phyloP scores from a whole-genome alignment of 768 basidiomycete genomes.

The Rhodotorula graminis region DNA sequence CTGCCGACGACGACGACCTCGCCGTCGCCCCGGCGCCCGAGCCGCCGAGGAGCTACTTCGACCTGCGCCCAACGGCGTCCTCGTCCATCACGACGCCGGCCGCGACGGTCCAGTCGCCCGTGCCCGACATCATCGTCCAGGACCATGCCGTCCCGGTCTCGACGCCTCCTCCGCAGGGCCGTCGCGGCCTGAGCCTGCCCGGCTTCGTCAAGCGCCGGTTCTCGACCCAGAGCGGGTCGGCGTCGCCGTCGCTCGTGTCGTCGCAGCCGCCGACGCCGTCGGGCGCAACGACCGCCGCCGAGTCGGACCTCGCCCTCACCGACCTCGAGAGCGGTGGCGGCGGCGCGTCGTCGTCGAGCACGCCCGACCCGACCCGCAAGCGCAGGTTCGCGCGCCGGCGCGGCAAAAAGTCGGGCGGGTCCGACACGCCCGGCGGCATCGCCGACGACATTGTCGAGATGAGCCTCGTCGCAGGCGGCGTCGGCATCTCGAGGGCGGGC shows the following conservation, averaged over 20 bases:
- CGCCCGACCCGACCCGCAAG: neutral
- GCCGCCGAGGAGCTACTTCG: constrained; percentile 22
- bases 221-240: constrained; percentile 38
- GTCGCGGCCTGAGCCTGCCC: constrained; percentile 31
- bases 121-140: constrained; percentile 24
- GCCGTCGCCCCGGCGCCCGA: neutral
- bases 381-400: constrained; percentile 12
- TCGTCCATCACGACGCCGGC: neutral
- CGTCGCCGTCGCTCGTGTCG: constrained; percentile 28
- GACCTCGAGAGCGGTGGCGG: constrained; percentile 4
- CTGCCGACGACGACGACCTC: constrained; percentile 32
- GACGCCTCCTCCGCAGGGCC: constrained; percentile 38
- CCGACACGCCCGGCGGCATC: neutral
- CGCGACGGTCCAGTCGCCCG: neutral
- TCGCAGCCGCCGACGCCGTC: constrained; percentile 34
- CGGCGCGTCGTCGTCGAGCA: constrained; percentile 18
- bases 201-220: constrained; percentile 33
- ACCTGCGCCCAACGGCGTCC: neutral
- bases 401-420: neutral
- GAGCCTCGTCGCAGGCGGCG: constrained; percentile 7
- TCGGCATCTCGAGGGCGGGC: constrained; percentile 10
- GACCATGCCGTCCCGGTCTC: neutral
- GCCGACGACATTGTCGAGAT: constrained; percentile 23
- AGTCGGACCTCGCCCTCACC: constrained; percentile 30
- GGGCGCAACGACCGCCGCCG: constrained; percentile 31